phyloP scores from a whole-genome alignment of 768 basidiomycete species.

The Dictyophora rubrovolvata region DNA sequence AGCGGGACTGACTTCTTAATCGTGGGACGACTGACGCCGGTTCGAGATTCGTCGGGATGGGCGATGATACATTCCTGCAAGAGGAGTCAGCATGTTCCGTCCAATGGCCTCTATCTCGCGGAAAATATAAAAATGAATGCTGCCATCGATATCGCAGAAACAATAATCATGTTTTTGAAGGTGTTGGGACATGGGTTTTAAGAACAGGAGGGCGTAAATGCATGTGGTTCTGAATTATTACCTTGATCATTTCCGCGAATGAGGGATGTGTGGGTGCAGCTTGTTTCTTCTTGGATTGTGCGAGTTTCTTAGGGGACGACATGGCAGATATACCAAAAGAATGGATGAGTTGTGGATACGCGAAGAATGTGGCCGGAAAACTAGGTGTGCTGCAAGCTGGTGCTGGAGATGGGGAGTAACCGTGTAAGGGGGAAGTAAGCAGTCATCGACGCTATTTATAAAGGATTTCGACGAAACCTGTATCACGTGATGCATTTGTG shows the following conservation, averaged over 20 bases:
- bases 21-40: constrained; percentile 63
- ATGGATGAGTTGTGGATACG: not conserved
- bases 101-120: not conserved
- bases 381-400: not conserved
- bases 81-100: not conserved
- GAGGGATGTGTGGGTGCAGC: constrained; percentile 41
- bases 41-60: constrained; percentile 41
- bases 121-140: not conserved
- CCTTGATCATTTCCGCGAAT: constrained; percentile 35
- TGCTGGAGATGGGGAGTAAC: constrained; percentile 2
- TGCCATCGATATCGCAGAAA: not conserved
- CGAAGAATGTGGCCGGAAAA: not conserved
- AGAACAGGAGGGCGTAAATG: not conserved
- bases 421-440: constrained; percentile 2
- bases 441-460: constrained; percentile 22
- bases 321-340: constrained; percentile 7
- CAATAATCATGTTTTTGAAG: not conserved
- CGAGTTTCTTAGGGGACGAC: constrained; percentile 10
- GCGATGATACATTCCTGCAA: constrained; percentile 63
- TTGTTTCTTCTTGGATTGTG: constrained; percentile 21
- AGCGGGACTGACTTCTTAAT: constrained; percentile 51
- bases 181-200: not conserved
- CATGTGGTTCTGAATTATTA: constrained; percentile 9
- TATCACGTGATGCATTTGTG: constrained; percentile 8
- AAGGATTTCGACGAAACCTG: constrained; percentile 28